Base-by-base conservation (phyloP, 106 monocot genomes). In the Acorus gramineus region DNA sequence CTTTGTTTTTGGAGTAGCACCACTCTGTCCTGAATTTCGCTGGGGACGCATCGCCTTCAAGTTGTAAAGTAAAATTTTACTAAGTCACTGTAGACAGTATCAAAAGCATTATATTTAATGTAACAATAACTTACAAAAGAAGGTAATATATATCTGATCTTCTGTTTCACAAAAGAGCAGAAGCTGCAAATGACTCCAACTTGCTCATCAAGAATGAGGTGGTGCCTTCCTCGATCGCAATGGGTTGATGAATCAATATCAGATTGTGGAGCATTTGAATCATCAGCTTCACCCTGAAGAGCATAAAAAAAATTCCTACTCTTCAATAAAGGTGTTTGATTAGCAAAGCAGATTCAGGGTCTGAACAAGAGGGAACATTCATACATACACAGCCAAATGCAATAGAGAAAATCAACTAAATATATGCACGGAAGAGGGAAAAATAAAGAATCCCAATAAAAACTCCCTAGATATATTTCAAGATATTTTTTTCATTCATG, bases 171-270 rank as follows among this genome's bases (percentile, higher is more conserved):
- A 55, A 66, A 72, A 28, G 60, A 66, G 75, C 89, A 93, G 42
- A 76, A 62, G 60, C 71, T 93, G 73, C 93, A 93, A 46, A 55
- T 71, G n/a, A 85, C 72, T 51, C 89, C 89, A 70, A 77, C 72
- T 77, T 89, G 77, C 42, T 93, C 93, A 65, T 93, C 81, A n/a
- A 93, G 69, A 11, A 79, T 59, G 59, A 76, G 70, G 11, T 77
- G 53, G 67, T 93, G 93, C 53, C 70, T 62, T 58, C 80, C 85
- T 52, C 63, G 5, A 11, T 49, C 59, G 52, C 74, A 83, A 55
- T 61, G 54, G 42, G 6, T 42, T 42, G 49, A 62, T 66, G 54
- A 63, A 56, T 55, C 52, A 50, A 47, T 66, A 65, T 65, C 71
- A 68, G 49, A 46, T 1, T 77, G 68, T 8, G 43, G 45, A 49